These are phyloP conservation scores for Coleophoma crateriformis DNA, from an alignment of 2,329 filamentous ascomycete genomes.

Conservation along the genomic window DNA sequence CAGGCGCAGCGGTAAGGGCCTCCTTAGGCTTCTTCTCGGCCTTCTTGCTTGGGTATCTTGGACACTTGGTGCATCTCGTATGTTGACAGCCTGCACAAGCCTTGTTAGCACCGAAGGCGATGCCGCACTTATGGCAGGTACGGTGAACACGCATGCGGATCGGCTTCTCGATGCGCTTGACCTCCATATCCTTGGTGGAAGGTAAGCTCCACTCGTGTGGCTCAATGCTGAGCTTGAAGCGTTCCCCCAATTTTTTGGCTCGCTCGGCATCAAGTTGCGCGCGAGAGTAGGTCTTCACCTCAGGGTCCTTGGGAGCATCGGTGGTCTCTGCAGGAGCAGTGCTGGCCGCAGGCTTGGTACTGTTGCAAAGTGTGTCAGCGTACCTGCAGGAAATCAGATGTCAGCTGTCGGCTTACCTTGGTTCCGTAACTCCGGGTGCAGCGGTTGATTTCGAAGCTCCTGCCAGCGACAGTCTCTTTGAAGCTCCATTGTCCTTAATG, in stretches of 20 bases:
- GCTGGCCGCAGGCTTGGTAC: background rate
- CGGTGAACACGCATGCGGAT: constrained; percentile 74
- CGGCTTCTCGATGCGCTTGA: constrained; percentile 61
- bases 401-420: background rate
- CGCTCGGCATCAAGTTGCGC: constrained; percentile 23
- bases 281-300: background rate
- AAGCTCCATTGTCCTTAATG: background rate
- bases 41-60: constrained; percentile 52
- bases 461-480: background rate
- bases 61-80: constrained; percentile 73
- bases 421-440: background rate
- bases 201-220: constrained; percentile 20
- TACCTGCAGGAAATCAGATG: too few relatives aligned
- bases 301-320: background rate
- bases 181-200: constrained; percentile 16
- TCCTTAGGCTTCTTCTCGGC: constrained; percentile 20
- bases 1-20: constrained; percentile 31
- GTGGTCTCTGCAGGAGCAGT: background rate
- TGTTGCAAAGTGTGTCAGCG: background rate
- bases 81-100: constrained; percentile 75
- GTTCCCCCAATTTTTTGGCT: constrained; percentile 28
- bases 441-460: background rate
- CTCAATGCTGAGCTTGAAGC: constrained; percentile 29
- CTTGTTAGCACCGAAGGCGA: constrained; percentile 67
- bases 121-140: constrained; percentile 76